A percentile compares a stretch with the other conserved stretches of the same genome.
Evolutionary conservation across 75 land plant genomes (phyloP).

Genomic region (Isoetes taiwanensis): DNA sequence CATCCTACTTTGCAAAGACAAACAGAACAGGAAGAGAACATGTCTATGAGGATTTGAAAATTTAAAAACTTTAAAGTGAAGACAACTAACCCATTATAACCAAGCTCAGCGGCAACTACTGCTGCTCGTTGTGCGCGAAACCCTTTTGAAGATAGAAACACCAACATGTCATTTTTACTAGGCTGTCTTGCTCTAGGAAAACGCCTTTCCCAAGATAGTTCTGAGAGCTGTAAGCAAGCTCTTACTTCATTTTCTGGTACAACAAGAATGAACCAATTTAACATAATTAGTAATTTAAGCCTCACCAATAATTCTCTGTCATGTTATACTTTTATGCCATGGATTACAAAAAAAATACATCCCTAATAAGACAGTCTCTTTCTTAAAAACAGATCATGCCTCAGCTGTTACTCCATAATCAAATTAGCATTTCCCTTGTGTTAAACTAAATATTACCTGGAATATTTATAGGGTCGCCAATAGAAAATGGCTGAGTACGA

Average conservation of each 20-base stretch:
- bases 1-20: not conserved
- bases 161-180: conserved; percentile 13
- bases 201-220: conserved; percentile 11
- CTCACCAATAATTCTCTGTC: not conserved
- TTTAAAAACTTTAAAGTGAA: not conserved
- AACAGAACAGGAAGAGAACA: not conserved
- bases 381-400: not conserved
- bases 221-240: conserved; percentile 13
- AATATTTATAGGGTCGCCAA: conserved; percentile 12
- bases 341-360: too few species aligned
- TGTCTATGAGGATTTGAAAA: too few species aligned
- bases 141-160: conserved; percentile 20
- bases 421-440: not conserved
- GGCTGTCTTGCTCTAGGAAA: conserved; percentile 16
- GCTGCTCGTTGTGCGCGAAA: conserved; percentile 22
- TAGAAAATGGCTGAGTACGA: conserved; percentile 1
- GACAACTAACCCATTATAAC: conserved; percentile 14
- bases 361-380: too few species aligned
- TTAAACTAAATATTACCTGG: conserved; percentile 10
- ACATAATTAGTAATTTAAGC: not conserved
- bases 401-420: not conserved
- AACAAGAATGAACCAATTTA: not conserved
- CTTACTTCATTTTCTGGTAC: conserved; percentile 22
- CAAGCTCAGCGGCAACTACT: conserved; percentile 15
- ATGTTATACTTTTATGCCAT: too few species aligned